Percentiles rank a stretch among this genome's conserved stretches.
phyloP scores from a whole-genome alignment of 78 protist species.

The Cavenderia fasciculata region DNA sequence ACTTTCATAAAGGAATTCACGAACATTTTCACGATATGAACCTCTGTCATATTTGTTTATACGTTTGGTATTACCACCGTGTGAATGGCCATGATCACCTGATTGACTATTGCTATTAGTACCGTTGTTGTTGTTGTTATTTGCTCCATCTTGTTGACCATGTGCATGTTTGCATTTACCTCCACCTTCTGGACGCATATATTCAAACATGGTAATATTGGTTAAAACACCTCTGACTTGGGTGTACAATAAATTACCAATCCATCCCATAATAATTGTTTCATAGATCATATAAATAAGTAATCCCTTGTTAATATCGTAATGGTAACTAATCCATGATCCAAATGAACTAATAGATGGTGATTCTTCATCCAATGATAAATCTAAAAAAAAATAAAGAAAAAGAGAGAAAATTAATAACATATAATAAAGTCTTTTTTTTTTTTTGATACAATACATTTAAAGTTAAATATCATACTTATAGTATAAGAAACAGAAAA shows the following conservation, averaged over 20 bases:
- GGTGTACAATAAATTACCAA: constrained; percentile 21
- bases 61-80: not conserved
- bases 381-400: not conserved
- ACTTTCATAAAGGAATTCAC: constrained; percentile 42
- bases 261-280: constrained; percentile 33
- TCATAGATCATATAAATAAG: constrained; percentile 7
- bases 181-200: constrained; percentile 15
- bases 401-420: not conserved
- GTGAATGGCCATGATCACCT: not conserved
- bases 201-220: constrained; percentile 65
- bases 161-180: not conserved
- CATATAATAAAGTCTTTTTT: not conserved
- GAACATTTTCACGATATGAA: not conserved
- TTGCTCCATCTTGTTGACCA: not conserved
- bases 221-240: constrained; percentile 41
- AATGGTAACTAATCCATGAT: constrained; percentile 5
- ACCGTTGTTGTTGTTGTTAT: not conserved
- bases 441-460: no score
- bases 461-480: constrained; percentile 29
- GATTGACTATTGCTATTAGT: not conserved
- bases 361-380: not conserved
- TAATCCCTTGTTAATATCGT: constrained; percentile 9
- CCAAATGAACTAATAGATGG: constrained; percentile 1
- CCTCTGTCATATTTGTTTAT: constrained; percentile 42
- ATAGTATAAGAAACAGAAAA: not conserved